Base-by-base conservation (phyloP, 2,329 filamentous ascomycete genomes). In the Basipetospora chlamydospora region DNA sequence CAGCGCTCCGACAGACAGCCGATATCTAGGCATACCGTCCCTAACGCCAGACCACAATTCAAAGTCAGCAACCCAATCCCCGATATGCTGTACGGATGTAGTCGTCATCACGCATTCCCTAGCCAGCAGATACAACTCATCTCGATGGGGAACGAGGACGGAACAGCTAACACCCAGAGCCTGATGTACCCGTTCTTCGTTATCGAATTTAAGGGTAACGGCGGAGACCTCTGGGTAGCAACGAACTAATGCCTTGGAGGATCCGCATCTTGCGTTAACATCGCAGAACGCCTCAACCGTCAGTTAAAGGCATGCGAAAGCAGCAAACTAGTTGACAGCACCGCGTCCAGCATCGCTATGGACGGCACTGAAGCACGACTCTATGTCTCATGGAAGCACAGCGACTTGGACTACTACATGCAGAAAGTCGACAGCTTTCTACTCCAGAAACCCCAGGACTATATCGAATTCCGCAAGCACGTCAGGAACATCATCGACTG, bases 211-310 rank as follows among this genome's bases (percentile, higher is more conserved):
- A n/a, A n/a, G n/a, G n/a, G 48, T 12, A 49, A 54, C 11, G 47
- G 50, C 10, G 53, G 49, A 2, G 50, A 39, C 35, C 12, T 59
- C 33, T 56, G 49, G 51, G 52, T 50, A 3, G 52, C 52, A 7
- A 55, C 50, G 3, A 60, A 60, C 39, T 48, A 59, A 44, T 56
- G 52, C 39, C 45, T 57, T 18, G 50, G 53, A 2, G 51, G 37
- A 0, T 47, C 54, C 1, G 39, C 49, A 15, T 40, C 51, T 10
- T 57, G 54, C 35, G 41, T 59, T 33, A 51, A 56, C 10, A 45
- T 57, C 7, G 44, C 34, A 22, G 42, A 49, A 39, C 41, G 32
- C 13, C 42, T 46, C 12, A 50, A 47, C 38, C 26, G 26, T 12
- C 43, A 39, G 39, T 13, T 49, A 39, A 28, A 39, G 31, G 3